Conservation (phyloP, 345 rosid genomes). For the Aquilaria yunnanensis region DNA sequence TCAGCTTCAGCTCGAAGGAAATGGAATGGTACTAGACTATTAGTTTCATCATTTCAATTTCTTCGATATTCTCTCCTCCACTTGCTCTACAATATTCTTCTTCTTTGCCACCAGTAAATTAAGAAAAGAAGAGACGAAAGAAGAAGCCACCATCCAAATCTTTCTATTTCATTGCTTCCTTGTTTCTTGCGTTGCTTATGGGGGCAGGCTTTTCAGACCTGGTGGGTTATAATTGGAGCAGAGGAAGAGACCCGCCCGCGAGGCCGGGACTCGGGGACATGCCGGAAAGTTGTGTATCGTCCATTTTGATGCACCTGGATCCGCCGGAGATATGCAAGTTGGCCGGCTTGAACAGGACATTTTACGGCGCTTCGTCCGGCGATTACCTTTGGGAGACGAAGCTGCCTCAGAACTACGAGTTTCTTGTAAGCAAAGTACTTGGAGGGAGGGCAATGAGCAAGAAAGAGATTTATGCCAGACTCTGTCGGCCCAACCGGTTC, state of each 20-base stretch:
- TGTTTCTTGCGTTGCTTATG: too few species aligned
- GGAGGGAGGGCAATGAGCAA: slow-evolving; percentile 29
- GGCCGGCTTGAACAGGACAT: slow-evolving; percentile 43
- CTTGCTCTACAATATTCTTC: too few species aligned
- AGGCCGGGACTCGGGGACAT: slow-evolving; percentile 41
- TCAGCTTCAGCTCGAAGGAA: too few species aligned
- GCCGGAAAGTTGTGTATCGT: slow-evolving; percentile 62
- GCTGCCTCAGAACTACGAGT: slow-evolving; percentile 39
- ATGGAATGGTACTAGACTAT: too few species aligned
- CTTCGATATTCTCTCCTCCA: too few species aligned
- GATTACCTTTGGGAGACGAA: slow-evolving; percentile 65
- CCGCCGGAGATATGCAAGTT: slow-evolving; percentile 53
- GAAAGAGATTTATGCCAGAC: slow-evolving; percentile 44
- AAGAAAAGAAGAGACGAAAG: too few species aligned
- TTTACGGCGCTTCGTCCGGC: slow-evolving; percentile 51
- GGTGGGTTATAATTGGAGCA: neutral
- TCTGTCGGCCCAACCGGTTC: slow-evolving; percentile 30
- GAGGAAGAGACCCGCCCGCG: slow-evolving; percentile 15
- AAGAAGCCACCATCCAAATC: too few species aligned
- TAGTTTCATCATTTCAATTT: too few species aligned
- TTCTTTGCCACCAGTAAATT: too few species aligned
- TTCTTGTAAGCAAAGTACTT: slow-evolving; percentile 33
- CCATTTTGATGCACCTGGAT: slow-evolving; percentile 38
- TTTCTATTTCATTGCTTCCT: too few species aligned
- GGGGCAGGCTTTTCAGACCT: too few species aligned